phyloP scores from a whole-genome alignment of 2,329 filamentous ascomycete genomes.

The Aspergillaceae sp. region DNA sequence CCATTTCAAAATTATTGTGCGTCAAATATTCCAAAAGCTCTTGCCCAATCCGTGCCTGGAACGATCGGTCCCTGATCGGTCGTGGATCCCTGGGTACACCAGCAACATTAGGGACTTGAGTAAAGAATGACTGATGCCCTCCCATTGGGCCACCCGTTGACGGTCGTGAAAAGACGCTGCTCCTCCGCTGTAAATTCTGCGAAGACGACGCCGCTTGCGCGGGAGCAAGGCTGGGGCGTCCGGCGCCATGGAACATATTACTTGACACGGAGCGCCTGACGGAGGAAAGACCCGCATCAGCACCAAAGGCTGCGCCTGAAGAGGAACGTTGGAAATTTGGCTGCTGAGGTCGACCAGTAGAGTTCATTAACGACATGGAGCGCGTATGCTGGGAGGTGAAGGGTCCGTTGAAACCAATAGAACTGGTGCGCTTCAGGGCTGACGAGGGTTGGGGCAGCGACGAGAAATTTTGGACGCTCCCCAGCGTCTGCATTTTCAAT shows the following conservation, averaged over 20 bases:
- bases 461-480: slow-evolving; percentile 71
- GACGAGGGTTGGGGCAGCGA: slow-evolving; percentile 85
- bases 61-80: slow-evolving; percentile 70
- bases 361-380: slow-evolving; percentile 80
- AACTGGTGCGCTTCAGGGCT: slow-evolving; percentile 86
- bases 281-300: slow-evolving; percentile 71
- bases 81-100: slow-evolving; percentile 80
- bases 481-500: slow-evolving; percentile 56
- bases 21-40: slow-evolving; percentile 88
- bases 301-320: slow-evolving; percentile 60
- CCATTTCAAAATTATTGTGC: slow-evolving; percentile 92
- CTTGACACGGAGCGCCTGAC: slow-evolving; percentile 73
- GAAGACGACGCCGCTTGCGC: slow-evolving; percentile 41
- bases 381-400: slow-evolving; percentile 67
- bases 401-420: slow-evolving; percentile 56
- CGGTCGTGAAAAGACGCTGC: slow-evolving; percentile 73
- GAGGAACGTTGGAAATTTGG: slow-evolving; percentile 82
- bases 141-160: slow-evolving; percentile 59
- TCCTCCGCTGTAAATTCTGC: slow-evolving; percentile 55
- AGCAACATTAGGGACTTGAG: slow-evolving; percentile 70
- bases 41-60: slow-evolving; percentile 73
- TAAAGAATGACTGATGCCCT: slow-evolving; percentile 87
- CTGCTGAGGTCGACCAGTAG: slow-evolving; percentile 72
- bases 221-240: slow-evolving; percentile 66
- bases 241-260: slow-evolving; percentile 47